These are phyloP conservation scores for Fusarium anthophilum DNA, from an alignment of 2,329 filamentous ascomycete genomes.

Conservation along the genomic window DNA sequence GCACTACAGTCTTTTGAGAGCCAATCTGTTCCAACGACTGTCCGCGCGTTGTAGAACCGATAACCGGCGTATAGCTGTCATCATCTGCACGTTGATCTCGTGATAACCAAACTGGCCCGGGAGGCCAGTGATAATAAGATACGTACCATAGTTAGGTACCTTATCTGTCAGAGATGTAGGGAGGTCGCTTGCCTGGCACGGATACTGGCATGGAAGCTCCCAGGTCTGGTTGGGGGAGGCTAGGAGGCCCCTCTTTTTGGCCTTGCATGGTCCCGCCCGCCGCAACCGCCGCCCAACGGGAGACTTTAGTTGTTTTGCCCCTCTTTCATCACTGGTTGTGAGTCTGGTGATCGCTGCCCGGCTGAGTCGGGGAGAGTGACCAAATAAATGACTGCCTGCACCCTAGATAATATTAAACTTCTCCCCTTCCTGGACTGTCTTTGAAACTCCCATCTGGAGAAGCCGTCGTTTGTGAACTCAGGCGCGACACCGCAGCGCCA, in stretches of 20 bases:
- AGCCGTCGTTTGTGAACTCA: background rate
- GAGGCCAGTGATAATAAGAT: background rate
- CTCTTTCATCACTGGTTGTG: conserved; percentile 35
- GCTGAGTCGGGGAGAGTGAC: conserved; percentile 34
- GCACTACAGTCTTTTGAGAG: background rate
- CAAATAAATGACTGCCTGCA: conserved; percentile 37
- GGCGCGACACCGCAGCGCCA: background rate
- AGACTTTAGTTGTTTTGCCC: conserved; percentile 13
- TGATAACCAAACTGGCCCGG: background rate
- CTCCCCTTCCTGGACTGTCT: background rate
- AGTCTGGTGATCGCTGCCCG: conserved; percentile 43
- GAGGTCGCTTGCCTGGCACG: background rate
- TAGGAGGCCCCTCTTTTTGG: conserved; percentile 22
- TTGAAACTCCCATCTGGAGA: background rate
- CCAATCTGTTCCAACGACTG: background rate
- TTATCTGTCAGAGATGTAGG: background rate
- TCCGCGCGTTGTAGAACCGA: background rate
- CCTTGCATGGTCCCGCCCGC: conserved; percentile 1
- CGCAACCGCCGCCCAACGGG: conserved; percentile 8
- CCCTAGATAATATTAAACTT: background rate
- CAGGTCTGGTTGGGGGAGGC: background rate
- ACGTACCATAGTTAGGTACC: conserved; percentile 14
- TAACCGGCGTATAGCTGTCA: background rate
- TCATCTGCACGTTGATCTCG: background rate
- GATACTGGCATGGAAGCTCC: background rate